Base-by-base conservation (phyloP, 345 rosid genomes). In the Abelmoschus esculentus region DNA sequence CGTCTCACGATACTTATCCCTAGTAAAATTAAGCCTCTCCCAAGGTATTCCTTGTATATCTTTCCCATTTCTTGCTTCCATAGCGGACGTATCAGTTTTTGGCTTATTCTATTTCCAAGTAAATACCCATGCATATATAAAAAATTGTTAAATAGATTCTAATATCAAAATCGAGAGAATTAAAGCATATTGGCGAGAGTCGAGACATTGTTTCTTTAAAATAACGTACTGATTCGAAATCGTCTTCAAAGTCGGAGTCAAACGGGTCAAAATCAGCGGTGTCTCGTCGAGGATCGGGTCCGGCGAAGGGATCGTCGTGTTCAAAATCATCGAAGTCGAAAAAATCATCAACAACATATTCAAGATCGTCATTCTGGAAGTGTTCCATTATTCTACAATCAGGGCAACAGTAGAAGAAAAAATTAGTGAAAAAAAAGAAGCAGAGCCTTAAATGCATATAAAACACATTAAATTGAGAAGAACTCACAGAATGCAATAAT, bases 11-110 rank as follows among this genome's bases (percentile, higher is more conserved):
- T 91, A 95, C 67, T 72, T 54, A 26, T 87, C 96, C 75, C 99
- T 84, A 3, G 84, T 81, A 73, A 80, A 87, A 67, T 87, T 88
- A 36, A 95, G 79, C 82, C 86, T 91, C 79, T 86, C 96, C 97
- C 99, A 95, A 6, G 96, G 92, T 22, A 91, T 95, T 6, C 99
- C 99, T 71, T 91, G 97, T n/a, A 91, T 88, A 72, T 95, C 97
- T 78, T 90, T 86, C 5, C 99, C 99, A 57, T 88, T 85, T 77
- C 90, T 88, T 1, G 88, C 96, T 78, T 91, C 96, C 5, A 75
- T 46, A 53, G 99, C 96, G 13, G 96, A 80, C 0, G 99, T 95
- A 75, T 95, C 95, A 26, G 76, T 77, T 84, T 78, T 86, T 6
- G 77, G 13, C 78, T 87, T 83, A 65, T 70, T 79, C 97, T 82